Evolutionary conservation across 768 basidiomycete species (phyloP), one percentile per base, ranked within the genome.

Genomic region (Lactarius evosmus): DNA sequence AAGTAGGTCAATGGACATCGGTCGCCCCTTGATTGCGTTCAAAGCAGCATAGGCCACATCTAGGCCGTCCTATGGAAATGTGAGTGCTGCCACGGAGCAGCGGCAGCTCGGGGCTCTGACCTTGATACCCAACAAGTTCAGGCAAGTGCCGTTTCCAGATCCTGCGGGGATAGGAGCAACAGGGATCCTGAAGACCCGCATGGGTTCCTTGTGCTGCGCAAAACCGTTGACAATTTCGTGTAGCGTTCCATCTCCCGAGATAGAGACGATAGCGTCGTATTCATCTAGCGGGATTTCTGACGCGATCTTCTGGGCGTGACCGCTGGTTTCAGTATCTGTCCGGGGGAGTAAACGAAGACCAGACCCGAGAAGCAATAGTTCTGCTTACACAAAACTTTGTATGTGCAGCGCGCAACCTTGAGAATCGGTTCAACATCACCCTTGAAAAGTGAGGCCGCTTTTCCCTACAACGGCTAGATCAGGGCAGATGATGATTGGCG

Each of bases 171-270:
- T 84, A 3, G 88, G 91, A 0, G 85, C 85, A 29, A 95, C 75
- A 1, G 93, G 91, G 33, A 85, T 84, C 51, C 71, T 72, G 61
- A 94, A 82, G 0, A 89, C 92, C 53, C 77, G 78, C 38, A 76
- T 72, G 2, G 87, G 83, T 40, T 85, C 77, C 32, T 77, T 74
- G 62, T 89, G 87, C 58, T 85, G 77, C 3, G 88, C 85, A 61
- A 94, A 84, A 3, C 93, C 93, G 70, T 95, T 95, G 72, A 93
- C 69, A 27, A 92, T 79, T 75, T 95, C 93, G 70, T 94, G 89
- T 17, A 93, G 71, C 38, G 92, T 78, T 8, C 93, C 93, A 69
- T 95, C 93, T 0, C 93, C 93, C 0, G 91, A 93, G 27, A 95
- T 80, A 33, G 85, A 75, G 40, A 91, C 80, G 46, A 95, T 72